Percentiles rank a stretch among this genome's conserved stretches.
These are phyloP conservation scores for Oidium heveae DNA, from an alignment of 2,329 filamentous ascomycete genomes.

Conservation along the genomic window DNA sequence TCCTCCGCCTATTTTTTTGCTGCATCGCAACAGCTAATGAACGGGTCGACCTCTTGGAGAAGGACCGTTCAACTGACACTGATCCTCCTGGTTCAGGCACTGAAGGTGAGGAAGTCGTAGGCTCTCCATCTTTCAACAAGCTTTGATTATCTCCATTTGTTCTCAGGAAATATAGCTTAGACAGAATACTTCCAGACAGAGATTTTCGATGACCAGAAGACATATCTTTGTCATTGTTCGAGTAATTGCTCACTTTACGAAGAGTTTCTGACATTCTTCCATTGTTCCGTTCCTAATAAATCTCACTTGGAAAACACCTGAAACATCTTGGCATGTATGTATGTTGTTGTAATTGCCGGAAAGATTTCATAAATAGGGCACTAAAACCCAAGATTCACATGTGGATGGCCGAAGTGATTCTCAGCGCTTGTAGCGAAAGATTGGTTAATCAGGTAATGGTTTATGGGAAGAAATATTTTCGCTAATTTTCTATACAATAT, in stretches of 20 bases:
- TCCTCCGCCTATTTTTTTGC: slow-evolving; percentile 39
- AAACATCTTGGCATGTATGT: too few species aligned
- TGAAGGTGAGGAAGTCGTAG: neutral
- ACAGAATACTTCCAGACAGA: slow-evolving; percentile 31
- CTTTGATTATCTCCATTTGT: slow-evolving; percentile 16
- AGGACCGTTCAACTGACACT: neutral
- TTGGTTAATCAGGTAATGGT: too few species aligned
- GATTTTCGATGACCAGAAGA: slow-evolving; percentile 20
- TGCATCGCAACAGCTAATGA: slow-evolving; percentile 16
- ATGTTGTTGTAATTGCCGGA: too few species aligned
- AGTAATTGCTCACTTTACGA: neutral
- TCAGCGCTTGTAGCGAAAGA: too few species aligned
- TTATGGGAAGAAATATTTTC: too few species aligned
- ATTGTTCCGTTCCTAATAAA: neutral
- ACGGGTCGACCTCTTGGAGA: slow-evolving; percentile 10
- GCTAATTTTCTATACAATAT: too few species aligned
- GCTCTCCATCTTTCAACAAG: neutral
- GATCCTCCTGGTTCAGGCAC: neutral
- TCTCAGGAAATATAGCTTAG: slow-evolving; percentile 44
- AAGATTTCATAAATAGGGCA: too few species aligned
- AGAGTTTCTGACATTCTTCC: neutral
- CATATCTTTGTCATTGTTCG: neutral
- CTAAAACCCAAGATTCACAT: too few species aligned
- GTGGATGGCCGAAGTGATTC: too few species aligned
- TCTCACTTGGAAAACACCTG: too few species aligned